These are phyloP conservation scores for Cyclotella kingstonii DNA, from an alignment of 108 stramenopile genomes.

Conservation along the genomic window DNA sequence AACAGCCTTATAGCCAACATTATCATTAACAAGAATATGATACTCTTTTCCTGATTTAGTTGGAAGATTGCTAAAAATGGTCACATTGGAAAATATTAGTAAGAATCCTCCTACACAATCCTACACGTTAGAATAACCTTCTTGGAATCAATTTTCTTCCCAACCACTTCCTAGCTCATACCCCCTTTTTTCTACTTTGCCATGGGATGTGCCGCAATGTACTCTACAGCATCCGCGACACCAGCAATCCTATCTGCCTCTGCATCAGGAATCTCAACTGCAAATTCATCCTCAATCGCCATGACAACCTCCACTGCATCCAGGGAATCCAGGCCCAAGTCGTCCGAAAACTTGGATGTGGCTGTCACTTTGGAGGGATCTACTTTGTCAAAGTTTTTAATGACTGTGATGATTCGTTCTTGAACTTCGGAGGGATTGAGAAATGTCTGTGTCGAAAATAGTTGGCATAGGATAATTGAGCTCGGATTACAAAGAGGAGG, in stretches of 20 bases:
- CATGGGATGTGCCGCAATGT: conserved; percentile 92
- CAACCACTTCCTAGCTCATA: no score
- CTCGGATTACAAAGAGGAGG: background rate
- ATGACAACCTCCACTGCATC: conserved; percentile 99
- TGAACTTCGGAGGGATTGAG: conserved; percentile 91
- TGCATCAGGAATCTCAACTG: conserved; percentile 99
- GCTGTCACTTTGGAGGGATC: conserved; percentile 83
- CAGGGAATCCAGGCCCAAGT: conserved; percentile 97
- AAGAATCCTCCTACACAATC: no score
- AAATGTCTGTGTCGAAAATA: conserved; percentile 63
- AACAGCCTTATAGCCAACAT: no score
- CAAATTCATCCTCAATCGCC: conserved; percentile 99
- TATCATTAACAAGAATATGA: no score
- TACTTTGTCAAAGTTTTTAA: conserved; percentile 99
- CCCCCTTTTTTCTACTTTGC: no score
- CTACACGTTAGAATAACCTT: no score
- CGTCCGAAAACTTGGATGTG: conserved; percentile 88
- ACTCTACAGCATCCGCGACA: conserved; percentile 92
- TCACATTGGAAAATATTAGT: no score
- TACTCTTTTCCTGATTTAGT: no score
- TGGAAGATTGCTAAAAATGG: no score
- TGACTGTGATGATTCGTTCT: conserved; percentile 91
- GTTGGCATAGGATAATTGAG: background rate
- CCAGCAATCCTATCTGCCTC: conserved; percentile 97
- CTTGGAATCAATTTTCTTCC: no score